Base-by-base conservation (phyloP, 2,329 filamentous ascomycete genomes). In the Decorospora gaudefroyi region DNA sequence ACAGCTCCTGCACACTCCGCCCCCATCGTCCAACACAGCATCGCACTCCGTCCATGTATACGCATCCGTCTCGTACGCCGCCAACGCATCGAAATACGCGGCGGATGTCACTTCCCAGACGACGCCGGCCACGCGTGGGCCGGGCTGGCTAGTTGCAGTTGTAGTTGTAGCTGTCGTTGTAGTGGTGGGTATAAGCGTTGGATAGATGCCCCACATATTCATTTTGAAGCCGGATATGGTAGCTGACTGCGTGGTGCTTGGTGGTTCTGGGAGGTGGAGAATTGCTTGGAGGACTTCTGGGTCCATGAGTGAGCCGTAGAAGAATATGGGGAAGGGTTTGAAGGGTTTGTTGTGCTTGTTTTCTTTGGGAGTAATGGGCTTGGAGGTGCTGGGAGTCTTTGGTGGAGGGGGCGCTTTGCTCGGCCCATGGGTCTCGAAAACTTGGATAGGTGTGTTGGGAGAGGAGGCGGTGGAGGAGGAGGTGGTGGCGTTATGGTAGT, bases 171-270 rank as follows among this genome's bases (percentile, higher is more conserved):
- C n/a, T n/a, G n/a, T n/a, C n/a, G n/a, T n/a, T n/a, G n/a, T 19
- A 65, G 36, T 23, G 51, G 46, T 10, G 18, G 18, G 18, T 45
- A 45, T 29, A 3, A 45, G 8, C 3, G 42, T 22, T 33, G 65
- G 65, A 53, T 69, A 70, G 38, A 63, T 64, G 19, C 64, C 60
- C 63, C 61, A 69, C 57, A 69, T 59, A 38, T 57, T 67, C 30
- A 62, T 47, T 10, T 27, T 13, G 41, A 62, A 68, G 6, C 62
- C 59, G 22, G 41, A 42, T 23, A 68, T 59, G 8, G 34, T 59
- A 16, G 52, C 59, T 12, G 44, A 37, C 36, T 45, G 49, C 39
- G 56, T 53, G n/a, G 33, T 44, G n/a, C n/a, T n/a, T 4, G 57
- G 62, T 7, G 45, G 45, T 26, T 59, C 42, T 5, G 50, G 30